Evolutionary conservation across 805 yeast genomes (phyloP), one percentile per base, ranked within the genome.

Genomic region (Kazachstania taianensis): DNA sequence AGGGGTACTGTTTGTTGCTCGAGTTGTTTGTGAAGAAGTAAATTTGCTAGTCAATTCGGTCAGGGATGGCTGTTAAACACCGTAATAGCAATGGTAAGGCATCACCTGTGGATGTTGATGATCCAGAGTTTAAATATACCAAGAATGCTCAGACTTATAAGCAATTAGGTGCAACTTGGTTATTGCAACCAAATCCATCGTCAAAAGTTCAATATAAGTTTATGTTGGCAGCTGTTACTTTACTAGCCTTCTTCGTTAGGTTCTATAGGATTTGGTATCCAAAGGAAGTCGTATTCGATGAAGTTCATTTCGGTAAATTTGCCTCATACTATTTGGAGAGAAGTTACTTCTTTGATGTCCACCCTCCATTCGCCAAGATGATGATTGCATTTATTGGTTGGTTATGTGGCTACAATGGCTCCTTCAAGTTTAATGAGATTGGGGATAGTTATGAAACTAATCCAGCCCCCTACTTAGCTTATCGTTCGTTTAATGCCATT

Each of bases 341-440:
- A 43, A 81, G 95, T 0, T 92, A 83, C 59, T 92, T 85, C 59
- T 92, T 92, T 53, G 99, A 92, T 62, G 75, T 92, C 35, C 99
- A 92, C 62, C 99, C 99, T 7, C 99, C 99, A 16, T 84, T 92
- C 60, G 98, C 95, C 37, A 92, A 92, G 59, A 68, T 92, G 57
- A 67, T 87, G 46, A 84, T 89, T 61, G 97, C 97, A 0, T 70
- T 78, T 40, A 84, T 80, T 27, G 99, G 98, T 29, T 85, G 79
- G 69, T 50, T 92, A 17, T 75, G 80, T 35, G 96, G 96, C 3
- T 92, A 84, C 58, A 77, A 81, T 52, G 99, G 99, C n/a, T 59
- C 72, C 9, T 92, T 86, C 69, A 84, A 86, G 59, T 92, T 89
- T 51, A 94, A 86, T 43, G 75, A 71, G 51, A 87, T 87, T 59